Base-by-base conservation (phyloP, 2,329 filamentous ascomycete genomes). In the Venturia oleaginea region DNA sequence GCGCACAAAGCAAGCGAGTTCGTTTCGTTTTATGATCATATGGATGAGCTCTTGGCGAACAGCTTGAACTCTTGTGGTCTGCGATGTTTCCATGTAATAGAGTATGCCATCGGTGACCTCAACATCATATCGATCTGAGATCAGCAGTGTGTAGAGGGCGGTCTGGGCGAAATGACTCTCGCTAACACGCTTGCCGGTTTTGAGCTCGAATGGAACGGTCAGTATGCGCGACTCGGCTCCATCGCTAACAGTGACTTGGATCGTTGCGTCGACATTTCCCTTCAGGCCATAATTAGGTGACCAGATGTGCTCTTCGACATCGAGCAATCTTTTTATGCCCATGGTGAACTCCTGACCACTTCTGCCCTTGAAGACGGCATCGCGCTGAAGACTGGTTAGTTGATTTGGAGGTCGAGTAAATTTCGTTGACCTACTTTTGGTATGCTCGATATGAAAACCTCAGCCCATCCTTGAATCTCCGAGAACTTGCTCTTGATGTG, bases 281-380 rank as follows among this genome's bases (percentile, higher is more conserved):
- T 99, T 99, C 19, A 99, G 80, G 0, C 94, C 94, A 73, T 96
- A 99, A 85, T 92, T 93, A 0, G 94, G 94, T 7, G 93, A 97
- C 94, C 94, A 99, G 34, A 99, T 87, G 72, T 97, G 94, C 75
- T 99, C 94, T 74, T 99, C 94, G 11, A 99, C 90, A 72, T 97
- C 94, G 17, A 99, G 86, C 34, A 99, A 80, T 73, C 97, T 99
- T 71, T 88, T 95, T 69, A 99, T 87, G 69, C 90, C 92, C 83
- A 97, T 87, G 65, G 83, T 88, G 13, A 88, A 85, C 68, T 87
- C 88, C 63, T 88, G 85, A 48, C 88, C 89, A 71, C 92, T 88
- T 59, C 90, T 84, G 68, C 92, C 91, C 68, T 91, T 88, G 30
- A 95, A 88, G 48, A 91, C 73, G 2, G 91, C 92, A 68, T 88